These are phyloP conservation scores for Ascochyta clinopodiicola DNA, from an alignment of 2,329 filamentous ascomycete genomes.

Conservation along the genomic window DNA sequence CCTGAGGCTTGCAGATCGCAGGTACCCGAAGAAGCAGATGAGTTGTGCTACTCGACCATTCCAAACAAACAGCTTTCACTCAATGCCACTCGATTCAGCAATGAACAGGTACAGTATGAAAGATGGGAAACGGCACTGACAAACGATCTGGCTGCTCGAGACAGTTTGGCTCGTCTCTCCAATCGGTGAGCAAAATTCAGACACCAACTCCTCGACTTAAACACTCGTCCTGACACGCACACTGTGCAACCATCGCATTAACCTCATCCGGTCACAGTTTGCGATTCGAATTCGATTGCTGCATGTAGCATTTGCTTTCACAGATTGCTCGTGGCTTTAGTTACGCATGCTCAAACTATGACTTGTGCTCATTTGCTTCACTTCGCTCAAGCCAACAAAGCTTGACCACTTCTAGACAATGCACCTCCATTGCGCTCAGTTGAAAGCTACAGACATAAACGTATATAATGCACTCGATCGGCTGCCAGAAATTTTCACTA, in stretches of 20 bases:
- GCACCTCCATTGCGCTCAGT: background rate
- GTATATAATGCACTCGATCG: background rate
- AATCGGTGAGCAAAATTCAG: background rate
- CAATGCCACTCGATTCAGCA: no score
- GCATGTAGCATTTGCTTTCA: constrained; percentile 6
- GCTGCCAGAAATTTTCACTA: background rate
- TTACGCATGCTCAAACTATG: constrained; percentile 20
- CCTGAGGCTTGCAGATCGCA: background rate
- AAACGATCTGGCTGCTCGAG: background rate
- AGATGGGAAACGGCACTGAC: background rate
- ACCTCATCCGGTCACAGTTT: constrained; percentile 17
- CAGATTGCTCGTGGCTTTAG: constrained; percentile 18
- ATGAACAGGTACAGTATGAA: no score
- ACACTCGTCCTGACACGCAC: background rate
- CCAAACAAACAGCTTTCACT: background rate
- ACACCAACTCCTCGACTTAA: background rate
- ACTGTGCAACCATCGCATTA: constrained; percentile 12
- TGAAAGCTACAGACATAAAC: background rate
- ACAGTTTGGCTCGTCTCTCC: background rate
- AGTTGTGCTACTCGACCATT: background rate
- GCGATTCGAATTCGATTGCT: constrained; percentile 14
- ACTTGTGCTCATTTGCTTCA: constrained; percentile 18
- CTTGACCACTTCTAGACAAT: background rate
- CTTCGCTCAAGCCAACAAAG: constrained; percentile 25
- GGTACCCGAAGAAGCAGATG: constrained; percentile 2